Base-by-base conservation (phyloP, 805 yeast species). In the Komagataella ulmi region DNA sequence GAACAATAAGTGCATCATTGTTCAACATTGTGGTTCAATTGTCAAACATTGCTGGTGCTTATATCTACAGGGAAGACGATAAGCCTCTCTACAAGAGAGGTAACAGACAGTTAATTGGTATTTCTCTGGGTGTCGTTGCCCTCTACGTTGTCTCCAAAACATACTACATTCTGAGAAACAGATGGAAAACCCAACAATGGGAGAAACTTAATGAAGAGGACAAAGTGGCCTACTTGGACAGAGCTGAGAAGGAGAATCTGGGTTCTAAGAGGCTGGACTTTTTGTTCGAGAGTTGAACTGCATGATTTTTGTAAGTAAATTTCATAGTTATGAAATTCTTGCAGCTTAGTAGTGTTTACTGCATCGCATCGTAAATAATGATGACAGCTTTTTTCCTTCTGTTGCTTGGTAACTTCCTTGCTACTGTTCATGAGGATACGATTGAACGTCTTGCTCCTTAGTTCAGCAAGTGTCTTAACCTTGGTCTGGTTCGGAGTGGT, bases 191-290 rank as follows among this genome's bases (percentile, higher is more conserved):
- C 1, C 54, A 52, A 50, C 58, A 57, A 21, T 82, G 88, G 88
- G 62, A 67, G 30, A 59, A 59, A 1, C 52, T 78, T 70, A 61
- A 74, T 1, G 58, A 54, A 2, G 77, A 74, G 24, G 77, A 81
- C 60, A 72, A 71, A 56, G 69, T 61, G 8, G 61, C 67, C 2
- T 81, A 82, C 59, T 56, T 70, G 18, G 54, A 51, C 18, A 64
- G 59, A 14, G 69, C 81, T 2, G 65, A 58, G 0, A 81, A 79
- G 54, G 67, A 65, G 50, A 21, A 21, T 6, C 23, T 21, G 23
- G 86, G 85, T 6, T 77, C 73, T 61, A 74, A 73, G 62, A 66
- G 87, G 19, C 64, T 81, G 47, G 85, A 82, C 53, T 56, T 53
- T 49, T 24, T 48, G 36, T 58, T 55, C 58, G 57, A 53, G 17